Evolutionary conservation across 176 grass and related monocot species (phyloP).

Genomic region (Cocos nucifera): DNA sequence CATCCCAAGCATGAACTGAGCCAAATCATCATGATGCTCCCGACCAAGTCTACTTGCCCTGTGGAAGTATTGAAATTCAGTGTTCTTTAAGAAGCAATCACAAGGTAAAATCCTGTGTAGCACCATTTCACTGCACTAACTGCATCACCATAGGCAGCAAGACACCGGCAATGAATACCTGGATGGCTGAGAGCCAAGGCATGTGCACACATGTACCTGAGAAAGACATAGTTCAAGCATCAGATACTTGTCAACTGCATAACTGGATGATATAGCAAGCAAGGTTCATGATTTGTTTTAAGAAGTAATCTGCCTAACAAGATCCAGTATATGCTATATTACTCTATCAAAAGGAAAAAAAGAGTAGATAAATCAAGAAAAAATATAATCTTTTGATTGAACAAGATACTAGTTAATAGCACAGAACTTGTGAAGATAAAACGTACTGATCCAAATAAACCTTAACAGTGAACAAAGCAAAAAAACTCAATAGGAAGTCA

Average conservation of each 20-base stretch:
- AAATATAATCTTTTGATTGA: too few relatives aligned
- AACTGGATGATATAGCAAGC: too few relatives aligned
- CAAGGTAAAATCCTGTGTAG: conserved; percentile 15
- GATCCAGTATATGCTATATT: too few relatives aligned
- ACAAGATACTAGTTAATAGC: too few relatives aligned
- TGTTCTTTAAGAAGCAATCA: conserved; percentile 1
- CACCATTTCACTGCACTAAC: conserved; percentile 99
- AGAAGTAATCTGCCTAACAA: too few relatives aligned
- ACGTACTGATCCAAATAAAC: too few relatives aligned
- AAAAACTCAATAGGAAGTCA: too few relatives aligned
- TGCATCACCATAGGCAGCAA: conserved; percentile 97
- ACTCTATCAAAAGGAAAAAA: too few relatives aligned
- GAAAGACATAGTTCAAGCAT: conserved; percentile 1
- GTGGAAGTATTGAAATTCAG: conserved; percentile 24
- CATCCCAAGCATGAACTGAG: conserved; percentile 99
- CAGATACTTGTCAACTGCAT: not conserved
- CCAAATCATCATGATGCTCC: conserved; percentile 97
- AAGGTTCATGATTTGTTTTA: too few relatives aligned
- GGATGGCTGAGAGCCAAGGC: conserved; percentile 98
- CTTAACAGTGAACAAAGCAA: too few relatives aligned
- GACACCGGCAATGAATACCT: conserved; percentile 90
- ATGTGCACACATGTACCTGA: conserved; percentile 98
- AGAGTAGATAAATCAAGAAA: too few relatives aligned
- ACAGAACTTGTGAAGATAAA: too few relatives aligned
- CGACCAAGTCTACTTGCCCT: conserved; percentile 94